phyloP scores from a whole-genome alignment of 139 green algal species.

The Marvania coccoides region DNA sequence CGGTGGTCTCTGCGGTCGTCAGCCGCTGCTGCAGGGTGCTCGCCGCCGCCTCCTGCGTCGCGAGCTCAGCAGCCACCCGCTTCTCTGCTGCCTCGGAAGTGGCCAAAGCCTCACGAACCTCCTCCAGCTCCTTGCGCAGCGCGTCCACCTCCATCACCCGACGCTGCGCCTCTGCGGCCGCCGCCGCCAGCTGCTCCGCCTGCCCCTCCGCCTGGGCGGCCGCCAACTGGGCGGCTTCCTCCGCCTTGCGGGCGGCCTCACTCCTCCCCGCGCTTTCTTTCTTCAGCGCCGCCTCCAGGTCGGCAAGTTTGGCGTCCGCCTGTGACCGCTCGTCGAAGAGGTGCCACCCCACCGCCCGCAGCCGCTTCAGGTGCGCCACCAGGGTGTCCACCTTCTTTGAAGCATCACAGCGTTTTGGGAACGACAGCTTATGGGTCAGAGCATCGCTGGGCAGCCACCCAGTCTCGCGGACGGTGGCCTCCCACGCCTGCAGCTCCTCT shows the following conservation, averaged over 20 bases:
- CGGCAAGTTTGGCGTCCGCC: neutral
- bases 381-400: slow-evolving; percentile 32
- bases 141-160: slow-evolving; percentile 38
- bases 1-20: neutral
- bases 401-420: slow-evolving; percentile 34
- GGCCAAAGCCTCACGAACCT: slow-evolving; percentile 5
- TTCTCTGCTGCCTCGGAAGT: neutral
- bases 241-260: neutral
- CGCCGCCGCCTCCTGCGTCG: slow-evolving; percentile 5
- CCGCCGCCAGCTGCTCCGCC: slow-evolving; percentile 23
- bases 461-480: neutral
- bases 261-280: slow-evolving; percentile 2
- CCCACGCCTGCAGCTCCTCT: slow-evolving; percentile 1
- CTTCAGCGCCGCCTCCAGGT: slow-evolving; percentile 4
- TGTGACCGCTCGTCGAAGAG: slow-evolving; percentile 11
- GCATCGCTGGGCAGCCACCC: slow-evolving; percentile 11
- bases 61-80: neutral
- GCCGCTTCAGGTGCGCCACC: slow-evolving; percentile 28
- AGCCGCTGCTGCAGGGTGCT: slow-evolving; percentile 4
- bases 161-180: slow-evolving; percentile 36
- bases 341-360: slow-evolving; percentile 36
- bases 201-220: slow-evolving; percentile 30
- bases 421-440: slow-evolving; percentile 37
- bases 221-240: neutral
- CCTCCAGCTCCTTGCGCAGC: slow-evolving; percentile 9